phyloP scores from a whole-genome alignment of 2,329 filamentous ascomycete genomes.

The Trichoderma semiorbis region DNA sequence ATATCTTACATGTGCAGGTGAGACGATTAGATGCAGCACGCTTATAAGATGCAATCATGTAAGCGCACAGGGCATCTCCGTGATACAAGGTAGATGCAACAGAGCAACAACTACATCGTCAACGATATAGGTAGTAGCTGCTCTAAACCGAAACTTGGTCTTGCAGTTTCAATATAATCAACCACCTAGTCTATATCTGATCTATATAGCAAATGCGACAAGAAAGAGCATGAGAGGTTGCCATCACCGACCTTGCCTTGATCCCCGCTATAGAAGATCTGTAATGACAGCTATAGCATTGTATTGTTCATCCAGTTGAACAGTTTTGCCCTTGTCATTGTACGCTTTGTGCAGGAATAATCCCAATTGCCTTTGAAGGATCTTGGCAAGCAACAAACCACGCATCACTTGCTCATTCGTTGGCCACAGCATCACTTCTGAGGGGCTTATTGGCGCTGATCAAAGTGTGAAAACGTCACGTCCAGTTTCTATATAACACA shows the following conservation, averaged over 20 bases:
- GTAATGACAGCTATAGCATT: neutral
- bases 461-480: neutral
- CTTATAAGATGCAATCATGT: neutral
- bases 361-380: neutral
- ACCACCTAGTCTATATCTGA: neutral
- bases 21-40: neutral
- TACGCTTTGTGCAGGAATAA: neutral
- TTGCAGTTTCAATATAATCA: neutral
- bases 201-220: neutral
- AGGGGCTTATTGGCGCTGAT: neutral
- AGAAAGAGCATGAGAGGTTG: neutral
- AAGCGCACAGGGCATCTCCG: neutral
- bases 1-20: neutral
- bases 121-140: neutral
- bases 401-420: neutral
- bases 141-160: neutral
- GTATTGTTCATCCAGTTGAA: neutral
- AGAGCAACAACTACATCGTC: neutral
- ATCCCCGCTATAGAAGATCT: neutral
- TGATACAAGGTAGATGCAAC: neutral
- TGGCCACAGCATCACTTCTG: neutral
- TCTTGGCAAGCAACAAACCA: neutral
- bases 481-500: neutral
- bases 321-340: neutral
- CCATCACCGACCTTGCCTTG: neutral